A percentile compares a stretch with the other conserved stretches of the same genome.
phyloP scores from a whole-genome alignment of 1,284 basidiomycete genomes.

The Malassezia sympodialis region DNA sequence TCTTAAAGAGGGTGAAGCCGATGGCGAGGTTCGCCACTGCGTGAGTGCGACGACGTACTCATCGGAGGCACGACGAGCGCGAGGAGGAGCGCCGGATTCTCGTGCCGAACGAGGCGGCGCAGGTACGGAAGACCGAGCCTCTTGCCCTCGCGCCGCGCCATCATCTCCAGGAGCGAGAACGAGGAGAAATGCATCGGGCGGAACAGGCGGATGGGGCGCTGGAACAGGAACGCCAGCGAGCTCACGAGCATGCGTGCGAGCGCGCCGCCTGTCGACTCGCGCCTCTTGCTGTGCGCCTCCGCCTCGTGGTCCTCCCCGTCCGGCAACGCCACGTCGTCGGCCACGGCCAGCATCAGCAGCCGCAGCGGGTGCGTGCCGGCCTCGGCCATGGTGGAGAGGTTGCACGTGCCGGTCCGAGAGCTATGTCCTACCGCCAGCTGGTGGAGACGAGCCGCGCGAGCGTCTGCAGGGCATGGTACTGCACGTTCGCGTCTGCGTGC shows the following conservation, averaged over 20 bases:
- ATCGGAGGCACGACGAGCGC: conserved; percentile 45
- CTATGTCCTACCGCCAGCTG: conserved; percentile 30
- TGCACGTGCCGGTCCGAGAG: neutral
- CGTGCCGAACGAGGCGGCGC: conserved; percentile 38
- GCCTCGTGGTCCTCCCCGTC: neutral
- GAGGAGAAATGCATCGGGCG: conserved; percentile 48
- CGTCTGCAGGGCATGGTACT: conserved; percentile 66
- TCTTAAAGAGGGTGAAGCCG: conserved; percentile 48
- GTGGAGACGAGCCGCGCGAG: conserved; percentile 35
- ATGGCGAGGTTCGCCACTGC: conserved; percentile 45
- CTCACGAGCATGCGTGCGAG: conserved; percentile 41
- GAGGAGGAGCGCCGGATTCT: conserved; percentile 28
- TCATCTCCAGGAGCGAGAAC: conserved; percentile 47
- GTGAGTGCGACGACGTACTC: neutral
- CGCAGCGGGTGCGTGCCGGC: neutral
- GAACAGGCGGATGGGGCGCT: conserved; percentile 48
- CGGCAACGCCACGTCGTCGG: neutral
- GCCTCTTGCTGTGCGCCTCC: neutral
- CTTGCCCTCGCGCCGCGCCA: conserved; percentile 47
- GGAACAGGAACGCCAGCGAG: conserved; percentile 49
- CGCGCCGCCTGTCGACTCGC: conserved; percentile 36
- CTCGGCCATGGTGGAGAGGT: conserved; percentile 1
- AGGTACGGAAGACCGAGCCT: conserved; percentile 43
- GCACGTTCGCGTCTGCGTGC: conserved; percentile 74
- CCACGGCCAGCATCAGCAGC: neutral